Evolutionary conservation across 495 filamentous ascomycete genomes (phyloP).

Genomic region (Hapsidospora chrysogenum): DNA sequence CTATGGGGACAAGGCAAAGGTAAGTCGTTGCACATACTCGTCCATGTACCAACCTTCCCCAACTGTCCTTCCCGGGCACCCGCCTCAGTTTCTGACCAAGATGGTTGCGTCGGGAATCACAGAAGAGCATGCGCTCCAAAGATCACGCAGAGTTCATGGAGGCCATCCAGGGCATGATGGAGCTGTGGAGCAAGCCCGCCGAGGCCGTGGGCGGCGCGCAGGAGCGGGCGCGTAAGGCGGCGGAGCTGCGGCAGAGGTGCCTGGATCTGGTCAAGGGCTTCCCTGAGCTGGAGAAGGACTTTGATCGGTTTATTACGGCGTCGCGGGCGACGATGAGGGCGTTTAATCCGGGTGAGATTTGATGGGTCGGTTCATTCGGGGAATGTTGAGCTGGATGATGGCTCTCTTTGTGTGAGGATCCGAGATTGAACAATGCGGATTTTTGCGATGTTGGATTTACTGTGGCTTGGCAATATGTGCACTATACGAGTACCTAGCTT

Average conservation of each 20-base stretch:
- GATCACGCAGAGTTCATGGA: background rate
- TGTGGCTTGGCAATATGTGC: too few species aligned
- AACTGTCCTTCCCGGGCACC: too few species aligned
- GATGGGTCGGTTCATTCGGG: background rate
- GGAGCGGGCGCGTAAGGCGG: background rate
- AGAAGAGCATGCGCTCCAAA: background rate
- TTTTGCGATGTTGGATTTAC: background rate
- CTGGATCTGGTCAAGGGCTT: slow-evolving; percentile 2
- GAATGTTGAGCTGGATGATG: background rate
- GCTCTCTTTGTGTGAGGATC: background rate
- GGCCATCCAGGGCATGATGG: background rate
- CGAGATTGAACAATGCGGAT: background rate
- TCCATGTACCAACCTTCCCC: too few species aligned
- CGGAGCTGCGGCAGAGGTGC: background rate
- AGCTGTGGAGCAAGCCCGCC: background rate
- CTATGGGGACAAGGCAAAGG: background rate
- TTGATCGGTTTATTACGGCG: slow-evolving; percentile 1
- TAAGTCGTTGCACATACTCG: background rate
- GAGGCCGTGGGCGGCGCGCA: background rate
- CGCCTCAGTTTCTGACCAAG: too few species aligned
- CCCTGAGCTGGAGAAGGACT: slow-evolving; percentile 1
- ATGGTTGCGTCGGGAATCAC: too few species aligned
- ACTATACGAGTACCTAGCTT: background rate
- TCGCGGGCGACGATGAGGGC: background rate
- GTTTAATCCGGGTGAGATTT: background rate